Conservation (phyloP, 2,329 filamentous ascomycete species). For the Zarea fungicola region DNA sequence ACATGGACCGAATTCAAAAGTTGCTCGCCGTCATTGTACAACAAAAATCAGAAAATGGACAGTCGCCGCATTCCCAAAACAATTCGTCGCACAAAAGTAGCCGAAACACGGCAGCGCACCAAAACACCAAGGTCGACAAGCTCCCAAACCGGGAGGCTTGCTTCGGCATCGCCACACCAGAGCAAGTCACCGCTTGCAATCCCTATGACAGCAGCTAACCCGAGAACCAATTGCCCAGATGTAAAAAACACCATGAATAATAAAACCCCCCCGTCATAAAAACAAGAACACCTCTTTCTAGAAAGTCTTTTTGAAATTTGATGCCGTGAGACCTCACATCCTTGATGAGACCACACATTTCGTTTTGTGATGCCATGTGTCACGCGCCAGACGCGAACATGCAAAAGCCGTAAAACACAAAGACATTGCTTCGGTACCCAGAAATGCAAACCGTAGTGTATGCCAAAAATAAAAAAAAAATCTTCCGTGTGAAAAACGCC, state of each 20-base stretch:
- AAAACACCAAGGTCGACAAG: slow-evolving; percentile 28
- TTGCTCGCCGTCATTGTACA: slow-evolving; percentile 15
- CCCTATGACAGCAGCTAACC: slow-evolving; percentile 25
- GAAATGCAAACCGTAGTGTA: slow-evolving; percentile 33
- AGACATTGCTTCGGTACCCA: slow-evolving; percentile 14
- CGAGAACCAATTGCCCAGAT: slow-evolving; percentile 28
- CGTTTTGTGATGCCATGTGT: slow-evolving; percentile 5
- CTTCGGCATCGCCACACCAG: slow-evolving; percentile 16
- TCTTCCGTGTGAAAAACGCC: slow-evolving; percentile 20
- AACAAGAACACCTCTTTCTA: slow-evolving; percentile 34
- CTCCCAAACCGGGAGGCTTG: slow-evolving; percentile 21
- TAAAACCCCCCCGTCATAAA: slow-evolving; percentile 25
- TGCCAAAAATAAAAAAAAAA: slow-evolving; percentile 21
- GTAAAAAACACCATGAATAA: slow-evolving; percentile 25
- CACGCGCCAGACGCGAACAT: slow-evolving; percentile 21
- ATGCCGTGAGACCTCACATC: slow-evolving; percentile 44
- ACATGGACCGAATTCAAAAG: slow-evolving; percentile 11
- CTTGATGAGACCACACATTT: slow-evolving; percentile 18
- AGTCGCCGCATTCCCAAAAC: slow-evolving; percentile 23
- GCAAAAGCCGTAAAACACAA: slow-evolving; percentile 37
- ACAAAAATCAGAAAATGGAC: slow-evolving; percentile 20
- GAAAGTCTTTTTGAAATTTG: slow-evolving; percentile 45
- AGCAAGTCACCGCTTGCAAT: slow-evolving; percentile 30
- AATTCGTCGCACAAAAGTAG: slow-evolving; percentile 23
- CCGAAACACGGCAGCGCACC: slow-evolving; percentile 10